Base-by-base conservation (phyloP, 2,329 filamentous ascomycete species). In the Didymella segeticola region DNA sequence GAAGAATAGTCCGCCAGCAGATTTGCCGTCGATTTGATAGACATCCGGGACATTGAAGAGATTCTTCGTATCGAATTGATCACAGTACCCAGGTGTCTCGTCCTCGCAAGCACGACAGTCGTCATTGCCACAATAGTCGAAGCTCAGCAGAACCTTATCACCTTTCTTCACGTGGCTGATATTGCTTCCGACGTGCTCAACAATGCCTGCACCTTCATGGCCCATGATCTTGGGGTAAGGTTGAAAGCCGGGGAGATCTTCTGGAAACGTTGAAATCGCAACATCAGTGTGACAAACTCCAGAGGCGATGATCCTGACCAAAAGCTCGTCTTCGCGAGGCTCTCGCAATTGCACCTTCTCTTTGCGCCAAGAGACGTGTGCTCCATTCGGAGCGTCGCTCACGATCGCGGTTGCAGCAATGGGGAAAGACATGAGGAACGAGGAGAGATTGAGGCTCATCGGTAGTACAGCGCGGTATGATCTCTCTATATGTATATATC, bases 221-320 rank as follows among this genome's bases (percentile, higher is more conserved):
- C 82, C 83, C 14, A 83, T 68, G 1, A 84, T 75, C 22, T 75
- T 67, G 0, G 80, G 80, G 57, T 80, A 82, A 29, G 74, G 74
- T 5, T 48, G 12, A 15, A 56, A 56, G 2, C 53, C 50, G 6
- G 77, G 59, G 2, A 42, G 69, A 10, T 67, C 69, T 22, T 78
- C 64, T 9, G 68, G 73, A 14, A 72, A 47, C 8, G 76, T 72
- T 2, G 78, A 80, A 45, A 82, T 77, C 23, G 79, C 67, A 9
- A 83, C 62, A 57, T 85, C 83, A 0, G 82, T 82, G 53, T 85
- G 83, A 56, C 83, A 85, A 43, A 85, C 77, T 0, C 83, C 82
- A 0, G 78, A 78, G 0, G 82, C 81, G 1, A 83, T 73, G 53
- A 85, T 79, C 34, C 82, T 79, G 3, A 85, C 77, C 2, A 84